These are phyloP conservation scores for Trifolium subterraneum DNA, from an alignment of 306 rosid species.

Conservation along the genomic window DNA sequence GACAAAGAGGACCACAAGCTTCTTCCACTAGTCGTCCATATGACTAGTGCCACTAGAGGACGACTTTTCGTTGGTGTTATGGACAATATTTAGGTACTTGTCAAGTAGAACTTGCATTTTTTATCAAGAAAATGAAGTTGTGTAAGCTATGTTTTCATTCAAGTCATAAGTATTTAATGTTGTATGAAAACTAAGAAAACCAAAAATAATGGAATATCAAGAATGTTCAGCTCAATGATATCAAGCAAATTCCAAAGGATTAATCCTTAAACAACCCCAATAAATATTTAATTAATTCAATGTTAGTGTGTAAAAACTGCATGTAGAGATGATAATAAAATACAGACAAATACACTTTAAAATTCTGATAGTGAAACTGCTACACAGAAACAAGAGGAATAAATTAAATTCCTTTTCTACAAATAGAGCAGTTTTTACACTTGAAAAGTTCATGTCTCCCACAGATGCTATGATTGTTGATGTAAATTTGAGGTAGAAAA, in stretches of 20 bases:
- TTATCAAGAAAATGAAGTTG: neutral
- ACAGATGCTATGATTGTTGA: slow-evolving; percentile 18
- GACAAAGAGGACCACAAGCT: no score
- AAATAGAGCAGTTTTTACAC: neutral
- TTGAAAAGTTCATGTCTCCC: neutral
- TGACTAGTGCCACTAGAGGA: no score
- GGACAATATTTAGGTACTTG: no score
- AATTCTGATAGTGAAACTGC: neutral
- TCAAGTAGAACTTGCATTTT: no score
- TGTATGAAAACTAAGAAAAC: neutral
- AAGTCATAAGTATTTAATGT: neutral
- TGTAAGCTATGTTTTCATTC: neutral
- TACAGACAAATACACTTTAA: neutral
- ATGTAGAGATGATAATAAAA: no score
- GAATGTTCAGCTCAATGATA: slow-evolving; percentile 9
- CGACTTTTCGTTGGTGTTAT: no score
- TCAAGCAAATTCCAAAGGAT: slow-evolving; percentile 7
- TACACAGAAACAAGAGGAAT: neutral
- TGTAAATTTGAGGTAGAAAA: slow-evolving; percentile 10
- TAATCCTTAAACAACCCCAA: neutral
- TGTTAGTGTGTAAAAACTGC: no score
- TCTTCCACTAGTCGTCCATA: no score
- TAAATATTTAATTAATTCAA: no score
- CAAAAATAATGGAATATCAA: neutral
- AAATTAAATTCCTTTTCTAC: slow-evolving; percentile 36